A percentile compares a stretch with the other conserved stretches of the same genome.
These are phyloP conservation scores for Plasmodium malariae DNA, from an alignment of 169 alveolate genomes.

Conservation along the genomic window DNA sequence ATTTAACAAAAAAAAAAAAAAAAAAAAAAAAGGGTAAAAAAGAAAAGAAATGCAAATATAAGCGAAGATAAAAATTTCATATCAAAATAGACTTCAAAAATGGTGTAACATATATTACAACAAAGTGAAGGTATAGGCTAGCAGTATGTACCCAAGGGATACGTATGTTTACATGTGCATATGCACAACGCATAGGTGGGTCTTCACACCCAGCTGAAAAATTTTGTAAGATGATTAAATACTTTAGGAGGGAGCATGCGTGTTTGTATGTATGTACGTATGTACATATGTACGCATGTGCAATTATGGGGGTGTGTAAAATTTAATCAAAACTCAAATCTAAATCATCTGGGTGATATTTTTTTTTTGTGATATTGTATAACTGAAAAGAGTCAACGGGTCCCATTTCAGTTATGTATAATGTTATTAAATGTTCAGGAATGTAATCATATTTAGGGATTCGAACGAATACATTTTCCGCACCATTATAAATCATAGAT, in stretches of 20 bases:
- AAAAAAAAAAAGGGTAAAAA: not conserved
- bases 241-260: no score
- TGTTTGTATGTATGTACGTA: not conserved
- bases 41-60: no score
- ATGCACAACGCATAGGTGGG: no score
- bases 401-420: constrained; percentile 67
- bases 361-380: constrained; percentile 49
- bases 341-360: constrained; percentile 66
- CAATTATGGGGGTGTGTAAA: not conserved
- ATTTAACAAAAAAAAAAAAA: not conserved
- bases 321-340: constrained; percentile 63
- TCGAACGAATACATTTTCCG: constrained; percentile 51
- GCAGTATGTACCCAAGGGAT: not conserved
- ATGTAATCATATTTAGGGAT: constrained; percentile 73
- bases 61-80: no score
- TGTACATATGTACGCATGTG: not conserved
- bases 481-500: constrained; percentile 43
- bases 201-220: no score
- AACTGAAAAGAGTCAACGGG: constrained; percentile 72
- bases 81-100: no score
- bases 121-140: no score
- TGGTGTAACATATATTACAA: no score
- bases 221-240: no score
- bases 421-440: constrained; percentile 48
- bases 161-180: not conserved